A percentile compares a stretch with the other conserved stretches of the same genome.
Evolutionary conservation across 106 monocot genomes (phyloP).

Genomic region (Vanilla planifolia): DNA sequence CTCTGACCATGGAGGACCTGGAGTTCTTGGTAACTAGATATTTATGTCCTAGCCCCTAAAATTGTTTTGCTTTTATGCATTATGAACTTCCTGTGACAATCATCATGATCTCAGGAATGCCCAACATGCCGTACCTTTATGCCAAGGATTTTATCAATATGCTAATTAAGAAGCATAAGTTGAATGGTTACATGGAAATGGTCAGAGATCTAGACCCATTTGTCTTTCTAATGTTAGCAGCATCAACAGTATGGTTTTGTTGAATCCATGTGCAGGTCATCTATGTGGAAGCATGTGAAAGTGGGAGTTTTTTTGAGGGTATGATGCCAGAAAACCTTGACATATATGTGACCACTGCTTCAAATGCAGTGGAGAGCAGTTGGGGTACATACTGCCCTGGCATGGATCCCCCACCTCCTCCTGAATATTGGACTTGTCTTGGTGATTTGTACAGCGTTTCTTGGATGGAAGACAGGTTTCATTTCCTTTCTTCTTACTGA

Average conservation of each 20-base stretch:
- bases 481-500: neutral
- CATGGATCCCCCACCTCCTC: conserved; percentile 40
- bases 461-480: conserved; percentile 91
- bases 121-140: conserved; percentile 45
- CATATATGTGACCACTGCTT: conserved; percentile 73
- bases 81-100: neutral
- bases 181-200: conserved; percentile 63
- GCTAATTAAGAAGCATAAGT: conserved; percentile 58
- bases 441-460: conserved; percentile 79
- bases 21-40: conserved; percentile 48
- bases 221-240: neutral
- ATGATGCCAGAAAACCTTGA: conserved; percentile 56
- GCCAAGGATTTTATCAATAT: conserved; percentile 59
- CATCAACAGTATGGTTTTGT: neutral
- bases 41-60: neutral
- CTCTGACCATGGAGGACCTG: conserved; percentile 81
- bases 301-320: conserved; percentile 83
- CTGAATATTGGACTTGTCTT: conserved; percentile 53
- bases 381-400: conserved; percentile 85
- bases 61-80: neutral
- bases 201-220: conserved; percentile 23
- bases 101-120: conserved; percentile 49
- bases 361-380: conserved; percentile 74
- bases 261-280: conserved; percentile 38
- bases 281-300: conserved; percentile 83